Percentiles rank a stretch among this genome's conserved stretches.
Conservation (phyloP, 2,329 filamentous ascomycete species). For the Aspergillus brasiliensis region DNA sequence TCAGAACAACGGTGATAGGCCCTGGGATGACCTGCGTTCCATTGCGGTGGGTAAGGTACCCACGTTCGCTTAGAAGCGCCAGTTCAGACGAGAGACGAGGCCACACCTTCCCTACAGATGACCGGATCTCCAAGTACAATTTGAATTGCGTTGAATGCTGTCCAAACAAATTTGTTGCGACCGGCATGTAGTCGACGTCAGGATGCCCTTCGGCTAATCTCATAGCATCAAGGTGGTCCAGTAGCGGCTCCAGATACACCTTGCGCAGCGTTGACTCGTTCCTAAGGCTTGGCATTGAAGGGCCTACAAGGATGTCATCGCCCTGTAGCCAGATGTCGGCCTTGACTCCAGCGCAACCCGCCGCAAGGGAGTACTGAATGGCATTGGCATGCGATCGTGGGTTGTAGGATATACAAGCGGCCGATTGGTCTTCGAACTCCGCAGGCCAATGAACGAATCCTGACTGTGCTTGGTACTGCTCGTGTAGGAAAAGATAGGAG, state of each 20-base stretch:
- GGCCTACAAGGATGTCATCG: slow-evolving; percentile 26
- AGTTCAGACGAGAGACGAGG: slow-evolving; percentile 24
- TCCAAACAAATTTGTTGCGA: slow-evolving; percentile 12
- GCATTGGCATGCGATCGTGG: slow-evolving; percentile 21
- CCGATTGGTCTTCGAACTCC: slow-evolving; percentile 14
- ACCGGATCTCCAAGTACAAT: slow-evolving; percentile 28
- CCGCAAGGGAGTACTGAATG: slow-evolving; percentile 23
- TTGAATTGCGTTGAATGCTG: slow-evolving; percentile 21
- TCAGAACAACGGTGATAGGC: slow-evolving; percentile 29
- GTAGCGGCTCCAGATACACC: slow-evolving; percentile 27
- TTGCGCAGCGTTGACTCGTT: slow-evolving; percentile 21
- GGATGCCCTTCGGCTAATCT: slow-evolving; percentile 5
- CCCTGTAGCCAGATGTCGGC: slow-evolving; percentile 29
- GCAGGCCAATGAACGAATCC: slow-evolving; percentile 17
- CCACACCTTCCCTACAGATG: slow-evolving; percentile 18
- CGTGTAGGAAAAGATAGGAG: slow-evolving; percentile 18
- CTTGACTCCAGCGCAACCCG: slow-evolving; percentile 30
- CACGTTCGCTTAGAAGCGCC: slow-evolving; percentile 19
- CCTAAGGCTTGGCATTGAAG: slow-evolving; percentile 11
- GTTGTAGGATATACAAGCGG: slow-evolving; percentile 26
- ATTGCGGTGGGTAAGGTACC: slow-evolving; percentile 29
- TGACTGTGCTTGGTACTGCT: slow-evolving; percentile 4
- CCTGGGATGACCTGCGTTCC: slow-evolving; percentile 21
- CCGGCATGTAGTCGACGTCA: not conserved
- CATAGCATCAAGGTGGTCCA: slow-evolving; percentile 18